Evolutionary conservation across 2,329 filamentous ascomycete genomes (phyloP).

Genomic region (Calycina herbarum): DNA sequence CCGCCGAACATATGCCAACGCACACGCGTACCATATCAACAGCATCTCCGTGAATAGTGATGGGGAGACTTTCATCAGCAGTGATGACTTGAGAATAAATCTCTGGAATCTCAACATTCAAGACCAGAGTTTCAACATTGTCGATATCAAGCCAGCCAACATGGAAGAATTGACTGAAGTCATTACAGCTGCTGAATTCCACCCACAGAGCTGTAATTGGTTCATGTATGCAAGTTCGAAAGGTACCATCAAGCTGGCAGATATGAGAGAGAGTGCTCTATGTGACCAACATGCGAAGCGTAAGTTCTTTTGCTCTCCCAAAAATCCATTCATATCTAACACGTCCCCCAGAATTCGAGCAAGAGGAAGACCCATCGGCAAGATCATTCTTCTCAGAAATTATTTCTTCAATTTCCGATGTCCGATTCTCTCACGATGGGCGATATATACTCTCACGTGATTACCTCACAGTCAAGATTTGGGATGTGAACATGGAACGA

Average conservation of each 20-base stretch:
- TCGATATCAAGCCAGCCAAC: conserved; percentile 99
- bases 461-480: conserved; percentile 98
- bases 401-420: conserved; percentile 98
- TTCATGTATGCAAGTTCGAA: conserved; percentile 99
- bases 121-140: conserved; percentile 99
- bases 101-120: conserved; percentile 99
- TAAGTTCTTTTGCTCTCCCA: conserved; percentile 43
- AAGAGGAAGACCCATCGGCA: conserved; percentile 96
- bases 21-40: conserved; percentile 99
- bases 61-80: conserved; percentile 98
- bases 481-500: conserved; percentile 99
- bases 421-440: conserved; percentile 94
- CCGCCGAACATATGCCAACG: conserved; percentile 94
- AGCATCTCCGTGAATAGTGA: conserved; percentile 99
- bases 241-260: conserved; percentile 96
- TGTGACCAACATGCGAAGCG: conserved; percentile 95
- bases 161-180: conserved; percentile 99
- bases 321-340: conserved; percentile 11
- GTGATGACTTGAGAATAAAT: conserved; percentile 96
- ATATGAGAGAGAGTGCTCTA: conserved; percentile 95
- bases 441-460: conserved; percentile 96
- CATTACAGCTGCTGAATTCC: conserved; percentile 97
- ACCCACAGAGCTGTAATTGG: conserved; percentile 97
- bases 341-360: conserved; percentile 79
- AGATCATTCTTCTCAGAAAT: conserved; percentile 99